phyloP scores from a whole-genome alignment of 2,329 filamentous ascomycete species.

The Aspergillus hortae region DNA sequence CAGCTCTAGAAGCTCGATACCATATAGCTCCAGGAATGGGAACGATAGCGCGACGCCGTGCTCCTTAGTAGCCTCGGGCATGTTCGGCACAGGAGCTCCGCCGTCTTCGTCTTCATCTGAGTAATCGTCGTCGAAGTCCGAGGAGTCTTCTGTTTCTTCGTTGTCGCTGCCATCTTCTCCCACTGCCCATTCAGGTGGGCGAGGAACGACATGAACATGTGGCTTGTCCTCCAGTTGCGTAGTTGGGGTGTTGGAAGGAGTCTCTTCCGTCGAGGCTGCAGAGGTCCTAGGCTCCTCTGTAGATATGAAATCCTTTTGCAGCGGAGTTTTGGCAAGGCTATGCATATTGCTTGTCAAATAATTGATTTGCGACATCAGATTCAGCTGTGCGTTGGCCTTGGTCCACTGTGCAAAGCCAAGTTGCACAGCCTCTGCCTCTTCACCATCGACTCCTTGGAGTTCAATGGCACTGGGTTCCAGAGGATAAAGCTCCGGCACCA shows the following conservation, averaged over 20 bases:
- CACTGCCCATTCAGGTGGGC: conserved; percentile 71
- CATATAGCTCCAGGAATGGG: conserved; percentile 70
- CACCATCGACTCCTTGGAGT: conserved; percentile 60
- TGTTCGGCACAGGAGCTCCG: conserved; percentile 32
- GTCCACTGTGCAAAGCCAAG: conserved; percentile 61
- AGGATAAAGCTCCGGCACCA: conserved; percentile 69
- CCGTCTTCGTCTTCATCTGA: conserved; percentile 45
- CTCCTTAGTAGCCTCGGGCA: conserved; percentile 49
- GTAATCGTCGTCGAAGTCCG: conserved; percentile 23
- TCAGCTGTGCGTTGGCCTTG: conserved; percentile 56
- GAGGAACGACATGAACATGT: conserved; percentile 68
- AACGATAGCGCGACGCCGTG: conserved; percentile 75
- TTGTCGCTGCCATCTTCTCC: conserved; percentile 30
- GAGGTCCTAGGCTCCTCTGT: conserved; percentile 12
- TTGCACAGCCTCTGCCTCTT: conserved; percentile 62
- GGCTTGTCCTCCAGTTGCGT: conserved; percentile 47
- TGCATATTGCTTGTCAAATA: conserved; percentile 70
- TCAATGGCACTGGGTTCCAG: conserved; percentile 64
- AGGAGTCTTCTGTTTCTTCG: conserved; percentile 27
- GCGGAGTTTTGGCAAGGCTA: conserved; percentile 57
- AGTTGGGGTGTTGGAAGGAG: conserved; percentile 2
- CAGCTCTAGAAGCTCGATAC: conserved; percentile 72
- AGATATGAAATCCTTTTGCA: conserved; percentile 23
- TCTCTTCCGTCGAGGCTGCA: conserved; percentile 1
- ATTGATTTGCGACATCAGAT: conserved; percentile 70